Percentiles rank a stretch among this genome's conserved stretches.
phyloP scores from a whole-genome alignment of 2,329 filamentous ascomycete genomes.

The Ascochyta koolunga region DNA sequence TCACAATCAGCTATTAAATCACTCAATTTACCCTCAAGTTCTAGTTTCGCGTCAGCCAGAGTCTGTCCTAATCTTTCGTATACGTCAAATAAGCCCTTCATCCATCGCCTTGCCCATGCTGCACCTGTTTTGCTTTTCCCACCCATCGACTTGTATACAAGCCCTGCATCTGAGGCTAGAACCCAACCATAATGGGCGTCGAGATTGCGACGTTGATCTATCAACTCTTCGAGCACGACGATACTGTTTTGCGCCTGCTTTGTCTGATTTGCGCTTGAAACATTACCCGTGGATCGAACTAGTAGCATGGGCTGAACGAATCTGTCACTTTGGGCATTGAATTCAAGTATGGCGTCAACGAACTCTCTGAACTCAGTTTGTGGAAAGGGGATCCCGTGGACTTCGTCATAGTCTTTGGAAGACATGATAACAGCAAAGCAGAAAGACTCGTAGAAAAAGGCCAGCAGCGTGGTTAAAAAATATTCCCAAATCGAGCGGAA shows the following conservation, averaged over 20 bases:
- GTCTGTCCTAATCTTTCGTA: background rate
- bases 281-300: accelerated
- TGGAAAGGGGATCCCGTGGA: background rate
- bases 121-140: background rate
- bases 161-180: background rate
- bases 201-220: background rate
- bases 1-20: background rate
- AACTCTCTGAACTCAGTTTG: constrained; percentile 1
- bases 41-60: background rate
- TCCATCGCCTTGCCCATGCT: background rate
- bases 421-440: background rate
- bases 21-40: background rate
- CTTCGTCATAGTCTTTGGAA: background rate
- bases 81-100: background rate
- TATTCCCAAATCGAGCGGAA: background rate
- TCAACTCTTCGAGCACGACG: background rate
- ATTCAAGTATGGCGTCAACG: background rate
- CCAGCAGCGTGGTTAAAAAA: background rate
- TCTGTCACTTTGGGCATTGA: background rate
- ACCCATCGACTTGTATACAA: constrained; percentile 1
- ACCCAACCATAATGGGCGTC: constrained; percentile 9
- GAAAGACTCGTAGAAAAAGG: background rate
- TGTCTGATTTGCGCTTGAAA: background rate
- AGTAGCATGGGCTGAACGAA: background rate
- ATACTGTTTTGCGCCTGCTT: background rate